Percentiles rank a stretch among this genome's conserved stretches.
phyloP scores from a whole-genome alignment of 345 rosid genomes.

The Eucalyptus viminalis region DNA sequence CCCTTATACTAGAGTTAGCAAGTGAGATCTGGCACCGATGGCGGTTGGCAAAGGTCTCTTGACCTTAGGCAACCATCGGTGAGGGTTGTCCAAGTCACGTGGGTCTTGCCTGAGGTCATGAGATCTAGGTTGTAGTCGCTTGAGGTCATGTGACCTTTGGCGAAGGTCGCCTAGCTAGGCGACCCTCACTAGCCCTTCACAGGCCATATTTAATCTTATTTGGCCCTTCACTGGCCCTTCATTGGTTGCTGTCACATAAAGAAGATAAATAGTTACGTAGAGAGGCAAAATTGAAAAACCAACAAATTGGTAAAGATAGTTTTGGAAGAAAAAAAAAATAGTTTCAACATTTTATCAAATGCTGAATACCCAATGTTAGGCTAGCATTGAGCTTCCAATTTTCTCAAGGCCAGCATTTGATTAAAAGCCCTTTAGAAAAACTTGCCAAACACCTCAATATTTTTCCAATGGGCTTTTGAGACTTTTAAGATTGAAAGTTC shows the following conservation, averaged over 20 bases:
- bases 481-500: accelerated
- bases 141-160: accelerated
- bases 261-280: accelerated
- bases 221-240: accelerated
- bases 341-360: accelerated
- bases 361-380: accelerated
- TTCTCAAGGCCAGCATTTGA: no score
- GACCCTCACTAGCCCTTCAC: accelerated
- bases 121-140: accelerated
- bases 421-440: accelerated
- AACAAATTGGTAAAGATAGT: accelerated
- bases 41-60: accelerated
- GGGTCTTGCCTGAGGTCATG: no score
- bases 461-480: accelerated
- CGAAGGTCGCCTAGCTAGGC: accelerated
- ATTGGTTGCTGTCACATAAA: accelerated
- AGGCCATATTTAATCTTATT: accelerated
- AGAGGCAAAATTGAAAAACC: accelerated
- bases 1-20: accelerated
- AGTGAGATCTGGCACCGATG: accelerated
- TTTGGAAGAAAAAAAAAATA: no score
- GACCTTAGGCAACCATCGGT: no score
- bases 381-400: no score
- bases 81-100: no score
- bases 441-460: no score